These are phyloP conservation scores for Amanita subjunquillea DNA, from an alignment of 768 basidiomycete species.

Conservation along the genomic window DNA sequence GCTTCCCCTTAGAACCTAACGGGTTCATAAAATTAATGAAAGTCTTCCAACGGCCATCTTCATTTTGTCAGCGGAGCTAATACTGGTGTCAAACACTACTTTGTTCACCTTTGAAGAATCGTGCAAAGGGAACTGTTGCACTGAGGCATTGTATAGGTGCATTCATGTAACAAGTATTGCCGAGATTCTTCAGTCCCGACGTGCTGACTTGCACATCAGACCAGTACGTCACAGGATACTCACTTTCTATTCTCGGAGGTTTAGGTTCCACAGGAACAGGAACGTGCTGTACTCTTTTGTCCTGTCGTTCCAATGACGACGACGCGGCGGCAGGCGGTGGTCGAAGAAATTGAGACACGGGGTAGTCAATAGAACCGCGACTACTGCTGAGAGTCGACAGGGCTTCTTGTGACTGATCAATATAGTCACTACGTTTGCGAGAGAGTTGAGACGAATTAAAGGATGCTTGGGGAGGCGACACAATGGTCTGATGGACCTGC, in stretches of 20 bases:
- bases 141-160: constrained; percentile 94
- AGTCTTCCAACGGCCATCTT: constrained; percentile 72
- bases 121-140: constrained; percentile 87
- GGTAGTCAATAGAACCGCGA: constrained; percentile 69
- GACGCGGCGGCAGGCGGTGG: constrained; percentile 76
- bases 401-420: constrained; percentile 69
- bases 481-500: constrained; percentile 27
- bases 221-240: constrained; percentile 83
- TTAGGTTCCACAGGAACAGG: constrained; percentile 31
- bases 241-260: constrained; percentile 59
- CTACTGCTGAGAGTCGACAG: constrained; percentile 31
- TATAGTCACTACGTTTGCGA: constrained; percentile 67
- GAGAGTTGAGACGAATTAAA: constrained; percentile 66
- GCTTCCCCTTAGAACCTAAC: constrained; percentile 76
- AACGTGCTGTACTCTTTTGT: constrained; percentile 41
- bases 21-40: constrained; percentile 82
- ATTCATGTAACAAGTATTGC: constrained; percentile 99
- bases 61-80: constrained; percentile 4
- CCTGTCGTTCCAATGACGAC: constrained; percentile 63
- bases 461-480: constrained; percentile 78
- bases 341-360: constrained; percentile 56
- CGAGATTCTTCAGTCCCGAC: constrained; percentile 86
- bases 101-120: constrained; percentile 77
- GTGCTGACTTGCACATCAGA: constrained; percentile 67
- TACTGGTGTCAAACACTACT: background rate